These are phyloP conservation scores for Xylaria arbuscula DNA, from an alignment of 2,329 filamentous ascomycete species.

Conservation along the genomic window DNA sequence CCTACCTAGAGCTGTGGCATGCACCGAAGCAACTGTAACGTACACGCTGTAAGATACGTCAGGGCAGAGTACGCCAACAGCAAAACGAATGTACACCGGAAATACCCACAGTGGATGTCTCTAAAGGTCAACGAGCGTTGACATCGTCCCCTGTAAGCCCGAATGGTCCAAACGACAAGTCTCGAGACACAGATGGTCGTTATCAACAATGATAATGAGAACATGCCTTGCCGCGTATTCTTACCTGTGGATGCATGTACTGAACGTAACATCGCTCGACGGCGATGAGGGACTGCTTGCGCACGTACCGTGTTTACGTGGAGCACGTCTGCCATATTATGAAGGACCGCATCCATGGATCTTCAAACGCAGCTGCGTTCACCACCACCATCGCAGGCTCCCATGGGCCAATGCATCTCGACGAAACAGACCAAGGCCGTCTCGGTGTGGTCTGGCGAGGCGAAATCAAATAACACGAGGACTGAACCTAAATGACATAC, in stretches of 20 bases:
- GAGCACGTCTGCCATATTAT: conserved; percentile 26
- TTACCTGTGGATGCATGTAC: conserved; percentile 9
- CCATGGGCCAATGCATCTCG: conserved; percentile 26
- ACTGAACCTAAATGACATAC: conserved; percentile 9
- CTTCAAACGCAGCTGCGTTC: conserved; percentile 31
- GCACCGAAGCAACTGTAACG: not conserved
- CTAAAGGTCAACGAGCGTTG: not conserved
- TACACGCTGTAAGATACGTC: not conserved
- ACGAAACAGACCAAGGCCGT: conserved; percentile 29
- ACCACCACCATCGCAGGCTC: conserved; percentile 5
- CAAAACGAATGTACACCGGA: too few species aligned
- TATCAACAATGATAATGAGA: not conserved
- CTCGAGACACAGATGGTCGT: not conserved
- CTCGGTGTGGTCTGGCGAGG: not conserved
- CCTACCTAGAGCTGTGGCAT: not conserved
- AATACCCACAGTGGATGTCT: not conserved
- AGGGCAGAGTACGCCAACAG: too few species aligned
- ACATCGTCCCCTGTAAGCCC: not conserved
- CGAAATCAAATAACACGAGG: not conserved
- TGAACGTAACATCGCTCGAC: not conserved
- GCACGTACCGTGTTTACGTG: conserved; percentile 30
- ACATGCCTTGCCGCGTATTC: conserved; percentile 15
- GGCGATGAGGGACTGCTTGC: conserved; percentile 14
- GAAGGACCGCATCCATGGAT: conserved; percentile 33
- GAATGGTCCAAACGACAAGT: not conserved